phyloP scores from a whole-genome alignment of 805 yeast species.

The Kazachstania martiniae region DNA sequence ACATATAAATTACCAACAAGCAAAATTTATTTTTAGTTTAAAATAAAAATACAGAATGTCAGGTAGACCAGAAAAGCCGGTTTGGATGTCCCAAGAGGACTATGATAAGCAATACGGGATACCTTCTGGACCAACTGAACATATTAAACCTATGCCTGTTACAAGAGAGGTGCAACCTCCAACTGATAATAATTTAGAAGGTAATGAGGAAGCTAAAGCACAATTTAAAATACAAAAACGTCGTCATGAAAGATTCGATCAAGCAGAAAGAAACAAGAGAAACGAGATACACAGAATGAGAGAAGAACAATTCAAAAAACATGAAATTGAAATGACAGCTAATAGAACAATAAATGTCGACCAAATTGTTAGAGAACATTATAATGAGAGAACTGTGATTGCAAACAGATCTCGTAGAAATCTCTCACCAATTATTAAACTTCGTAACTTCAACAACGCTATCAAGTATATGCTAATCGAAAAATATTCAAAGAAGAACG shows the following conservation, averaged over 20 bases:
- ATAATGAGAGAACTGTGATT: constrained; percentile 71
- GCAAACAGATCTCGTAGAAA: constrained; percentile 54
- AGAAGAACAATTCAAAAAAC: constrained; percentile 27
- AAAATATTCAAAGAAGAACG: constrained; percentile 45
- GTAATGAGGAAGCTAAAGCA: constrained; percentile 3
- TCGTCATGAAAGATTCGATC: constrained; percentile 22
- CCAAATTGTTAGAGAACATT: constrained; percentile 68
- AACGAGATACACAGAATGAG: constrained; percentile 23
- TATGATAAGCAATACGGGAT: constrained; percentile 24
- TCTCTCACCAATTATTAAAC: constrained; percentile 71
- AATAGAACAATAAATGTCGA: constrained; percentile 37
- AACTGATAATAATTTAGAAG: not conserved
- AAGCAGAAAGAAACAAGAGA: constrained; percentile 25
- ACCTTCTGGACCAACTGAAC: not conserved
- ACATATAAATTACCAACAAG: too few relatives aligned
- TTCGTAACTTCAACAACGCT: constrained; percentile 84
- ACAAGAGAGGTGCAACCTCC: not conserved
- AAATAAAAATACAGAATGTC: too few relatives aligned
- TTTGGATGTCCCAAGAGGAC: constrained; percentile 31
- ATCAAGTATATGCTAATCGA: constrained; percentile 79
- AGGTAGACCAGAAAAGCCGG: constrained; percentile 29
- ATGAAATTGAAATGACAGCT: constrained; percentile 28
- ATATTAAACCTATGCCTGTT: not conserved
- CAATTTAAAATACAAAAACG: constrained; percentile 16
- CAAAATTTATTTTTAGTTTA: too few relatives aligned